These are phyloP conservation scores for Aquilaria malaccensis DNA, from an alignment of 345 rosid genomes.

Conservation along the genomic window DNA sequence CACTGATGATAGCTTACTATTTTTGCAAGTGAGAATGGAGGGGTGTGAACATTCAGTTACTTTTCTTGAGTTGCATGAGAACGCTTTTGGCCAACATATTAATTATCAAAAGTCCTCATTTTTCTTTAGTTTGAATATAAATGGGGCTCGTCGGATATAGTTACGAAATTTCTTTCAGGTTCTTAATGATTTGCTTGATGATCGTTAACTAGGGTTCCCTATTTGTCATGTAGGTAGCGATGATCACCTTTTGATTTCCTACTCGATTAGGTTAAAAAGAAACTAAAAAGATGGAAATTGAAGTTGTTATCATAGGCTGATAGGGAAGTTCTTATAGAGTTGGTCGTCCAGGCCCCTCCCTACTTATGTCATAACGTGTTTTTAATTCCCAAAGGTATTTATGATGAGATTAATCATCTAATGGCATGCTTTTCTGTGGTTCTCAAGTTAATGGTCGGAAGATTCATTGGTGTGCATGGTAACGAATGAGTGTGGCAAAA, in stretches of 20 bases:
- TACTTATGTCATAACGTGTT: not conserved
- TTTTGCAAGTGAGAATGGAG: not conserved
- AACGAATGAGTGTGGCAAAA: not conserved
- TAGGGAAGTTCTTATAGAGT: not conserved
- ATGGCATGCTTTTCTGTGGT: not conserved
- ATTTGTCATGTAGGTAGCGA: not conserved
- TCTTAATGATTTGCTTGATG: not conserved
- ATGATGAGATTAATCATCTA: not conserved
- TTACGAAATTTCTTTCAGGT: not conserved
- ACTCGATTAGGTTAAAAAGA: not conserved
- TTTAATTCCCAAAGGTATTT: not conserved
- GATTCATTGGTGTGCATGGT: not conserved
- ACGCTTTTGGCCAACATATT: not conserved
- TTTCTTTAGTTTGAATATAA: not conserved
- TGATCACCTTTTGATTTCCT: not conserved
- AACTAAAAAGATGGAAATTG: not conserved
- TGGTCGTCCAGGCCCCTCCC: not conserved
- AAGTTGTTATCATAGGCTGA: not conserved
- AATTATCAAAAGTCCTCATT: not conserved
- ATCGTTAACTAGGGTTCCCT: not conserved
- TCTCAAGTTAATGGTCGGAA: not conserved
- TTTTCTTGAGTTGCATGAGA: not conserved
- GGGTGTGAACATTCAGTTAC: too few species aligned
- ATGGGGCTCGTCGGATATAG: not conserved
- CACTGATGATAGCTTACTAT: not conserved